These are phyloP conservation scores for Durusdinium trenchii DNA, from an alignment of 73 alveolate species.

Conservation along the genomic window DNA sequence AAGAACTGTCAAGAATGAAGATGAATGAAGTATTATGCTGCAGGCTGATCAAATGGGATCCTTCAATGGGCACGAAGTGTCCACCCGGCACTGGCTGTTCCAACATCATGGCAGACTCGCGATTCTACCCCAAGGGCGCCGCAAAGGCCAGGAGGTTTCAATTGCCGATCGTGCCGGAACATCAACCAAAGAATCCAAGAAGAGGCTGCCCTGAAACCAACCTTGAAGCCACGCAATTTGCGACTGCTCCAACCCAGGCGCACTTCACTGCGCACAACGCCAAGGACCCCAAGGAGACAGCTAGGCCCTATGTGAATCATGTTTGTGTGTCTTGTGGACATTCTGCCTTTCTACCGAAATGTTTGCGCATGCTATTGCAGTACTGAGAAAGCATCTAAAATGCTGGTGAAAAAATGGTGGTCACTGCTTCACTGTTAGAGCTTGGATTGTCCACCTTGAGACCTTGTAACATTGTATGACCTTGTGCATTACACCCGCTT, in stretches of 20 bases:
- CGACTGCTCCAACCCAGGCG: slow-evolving; percentile 35
- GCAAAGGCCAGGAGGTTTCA: slow-evolving; percentile 38
- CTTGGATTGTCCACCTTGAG: too few species aligned
- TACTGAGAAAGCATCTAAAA: too few species aligned
- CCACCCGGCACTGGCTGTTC: slow-evolving; percentile 91
- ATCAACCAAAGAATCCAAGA: too few species aligned
- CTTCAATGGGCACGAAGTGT: slow-evolving; percentile 53
- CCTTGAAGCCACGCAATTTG: not conserved
- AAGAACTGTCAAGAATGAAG: not conserved
- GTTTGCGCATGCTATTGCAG: too few species aligned
- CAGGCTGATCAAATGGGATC: slow-evolving; percentile 47
- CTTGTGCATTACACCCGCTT: too few species aligned
- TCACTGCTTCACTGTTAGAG: too few species aligned
- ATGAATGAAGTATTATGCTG: not conserved
- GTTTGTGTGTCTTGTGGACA: too few species aligned
- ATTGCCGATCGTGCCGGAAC: not conserved
- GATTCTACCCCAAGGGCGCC: slow-evolving; percentile 90
- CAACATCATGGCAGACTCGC: slow-evolving; percentile 84
- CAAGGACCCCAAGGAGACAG: slow-evolving; percentile 82
- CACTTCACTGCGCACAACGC: slow-evolving; percentile 92
- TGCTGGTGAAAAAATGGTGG: too few species aligned
- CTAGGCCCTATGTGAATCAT: too few species aligned
- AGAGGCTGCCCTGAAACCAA: too few species aligned
- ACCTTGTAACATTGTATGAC: too few species aligned
- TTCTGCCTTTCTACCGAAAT: too few species aligned